These are phyloP conservation scores for Parathielavia appendiculata DNA, from an alignment of 495 filamentous ascomycete species.

Conservation along the genomic window DNA sequence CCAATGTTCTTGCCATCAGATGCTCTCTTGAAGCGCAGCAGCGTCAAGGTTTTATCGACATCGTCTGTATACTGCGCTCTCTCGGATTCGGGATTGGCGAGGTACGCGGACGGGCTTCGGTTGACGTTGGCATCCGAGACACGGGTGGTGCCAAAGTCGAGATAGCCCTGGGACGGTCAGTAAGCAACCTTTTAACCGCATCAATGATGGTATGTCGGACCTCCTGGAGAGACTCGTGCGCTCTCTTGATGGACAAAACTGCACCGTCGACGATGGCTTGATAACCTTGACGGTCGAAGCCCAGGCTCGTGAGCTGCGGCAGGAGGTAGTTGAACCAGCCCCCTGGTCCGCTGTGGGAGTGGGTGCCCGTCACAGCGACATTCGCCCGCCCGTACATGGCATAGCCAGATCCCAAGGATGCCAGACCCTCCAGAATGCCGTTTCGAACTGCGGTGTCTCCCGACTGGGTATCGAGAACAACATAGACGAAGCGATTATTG, in stretches of 20 bases:
- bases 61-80: constrained; percentile 62
- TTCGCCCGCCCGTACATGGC: constrained; percentile 67
- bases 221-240: constrained; percentile 68
- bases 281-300: constrained; percentile 83
- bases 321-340: constrained; percentile 96
- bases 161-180: constrained; percentile 35
- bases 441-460: constrained; percentile 87
- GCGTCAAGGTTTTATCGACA: constrained; percentile 80
- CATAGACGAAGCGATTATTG: constrained; percentile 75
- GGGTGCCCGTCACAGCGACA: constrained; percentile 85
- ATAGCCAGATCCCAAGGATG: constrained; percentile 48
- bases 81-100: constrained; percentile 79
- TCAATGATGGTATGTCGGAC: constrained; percentile 36
- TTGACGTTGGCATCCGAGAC: constrained; percentile 73
- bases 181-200: neutral
- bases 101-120: constrained; percentile 81
- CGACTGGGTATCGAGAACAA: constrained; percentile 74
- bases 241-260: constrained; percentile 73
- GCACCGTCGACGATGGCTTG: constrained; percentile 86
- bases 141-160: constrained; percentile 44
- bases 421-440: constrained; percentile 72
- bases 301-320: constrained; percentile 83
- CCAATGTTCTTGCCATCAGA: constrained; percentile 63
- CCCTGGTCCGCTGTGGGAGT: constrained; percentile 87
- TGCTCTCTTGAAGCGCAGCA: constrained; percentile 67